phyloP scores from a whole-genome alignment of 1,284 basidiomycete genomes.

The Tilletia walkeri region DNA sequence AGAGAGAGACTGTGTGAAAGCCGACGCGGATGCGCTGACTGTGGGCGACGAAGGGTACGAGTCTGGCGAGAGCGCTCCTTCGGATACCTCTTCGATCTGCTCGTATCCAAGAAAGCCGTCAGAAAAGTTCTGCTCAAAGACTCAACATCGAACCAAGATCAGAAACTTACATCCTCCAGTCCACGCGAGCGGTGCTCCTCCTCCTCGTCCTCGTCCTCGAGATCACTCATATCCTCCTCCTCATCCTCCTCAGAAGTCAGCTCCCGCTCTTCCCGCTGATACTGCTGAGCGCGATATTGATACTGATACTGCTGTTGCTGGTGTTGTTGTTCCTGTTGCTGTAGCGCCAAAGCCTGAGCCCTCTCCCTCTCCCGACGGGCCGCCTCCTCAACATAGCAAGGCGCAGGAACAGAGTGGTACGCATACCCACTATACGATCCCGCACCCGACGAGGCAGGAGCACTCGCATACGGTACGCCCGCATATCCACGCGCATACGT shows the following conservation, averaged over 20 bases:
- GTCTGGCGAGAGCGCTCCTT: conserved; percentile 13
- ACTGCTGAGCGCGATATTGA: too few relatives aligned
- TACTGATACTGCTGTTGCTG: too few relatives aligned
- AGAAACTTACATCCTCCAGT: conserved; percentile 1
- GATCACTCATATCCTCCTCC: neutral
- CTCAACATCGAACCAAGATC: too few relatives aligned
- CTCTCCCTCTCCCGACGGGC: neutral
- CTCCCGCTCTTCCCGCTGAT: neutral
- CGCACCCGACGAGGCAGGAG: neutral
- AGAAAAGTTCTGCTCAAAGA: too few relatives aligned
- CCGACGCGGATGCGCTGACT: conserved; percentile 5
- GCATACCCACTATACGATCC: neutral
- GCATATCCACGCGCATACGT: neutral
- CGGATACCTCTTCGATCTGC: conserved; percentile 21
- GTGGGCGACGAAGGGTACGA: neutral
- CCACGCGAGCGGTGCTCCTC: neutral
- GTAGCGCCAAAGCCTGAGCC: too few relatives aligned
- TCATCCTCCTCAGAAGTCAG: neutral
- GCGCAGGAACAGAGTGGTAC: neutral
- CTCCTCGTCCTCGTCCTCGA: neutral
- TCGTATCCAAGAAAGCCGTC: neutral
- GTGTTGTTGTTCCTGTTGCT: too few relatives aligned
- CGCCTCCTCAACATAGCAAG: neutral
- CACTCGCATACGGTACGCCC: neutral
- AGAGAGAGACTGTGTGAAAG: neutral